phyloP scores from a whole-genome alignment of 2,329 filamentous ascomycete genomes.

The Hymenoscyphus occultus region DNA sequence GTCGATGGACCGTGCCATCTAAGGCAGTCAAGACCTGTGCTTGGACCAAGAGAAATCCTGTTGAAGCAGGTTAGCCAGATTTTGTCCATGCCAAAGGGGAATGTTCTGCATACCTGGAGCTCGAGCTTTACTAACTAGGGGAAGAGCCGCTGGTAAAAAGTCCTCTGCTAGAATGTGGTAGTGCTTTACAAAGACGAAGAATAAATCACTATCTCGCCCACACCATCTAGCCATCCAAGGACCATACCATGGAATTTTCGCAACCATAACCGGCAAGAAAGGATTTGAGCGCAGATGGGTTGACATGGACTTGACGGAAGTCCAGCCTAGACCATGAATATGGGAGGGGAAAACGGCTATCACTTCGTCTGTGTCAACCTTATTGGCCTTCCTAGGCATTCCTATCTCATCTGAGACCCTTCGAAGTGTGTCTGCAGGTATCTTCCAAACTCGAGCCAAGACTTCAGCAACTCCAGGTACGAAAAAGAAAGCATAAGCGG shows the following conservation, averaged over 20 bases:
- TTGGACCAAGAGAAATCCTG: constrained; percentile 62
- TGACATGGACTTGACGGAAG: constrained; percentile 54
- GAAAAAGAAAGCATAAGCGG: constrained; percentile 72
- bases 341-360: constrained; percentile 41
- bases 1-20: constrained; percentile 65
- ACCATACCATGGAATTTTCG: constrained; percentile 64
- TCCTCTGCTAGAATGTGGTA: constrained; percentile 66
- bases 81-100: neutral
- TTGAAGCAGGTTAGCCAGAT: constrained; percentile 19
- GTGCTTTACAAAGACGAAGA: constrained; percentile 71
- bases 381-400: constrained; percentile 52
- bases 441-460: constrained; percentile 63
- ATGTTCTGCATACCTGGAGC: constrained; percentile 44
- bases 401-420: constrained; percentile 60
- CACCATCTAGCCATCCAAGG: constrained; percentile 69
- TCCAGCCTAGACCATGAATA: constrained; percentile 59
- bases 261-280: constrained; percentile 53
- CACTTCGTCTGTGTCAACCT: constrained; percentile 40
- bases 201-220: constrained; percentile 70
- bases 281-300: constrained; percentile 54
- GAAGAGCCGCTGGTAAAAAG: constrained; percentile 49
- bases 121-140: constrained; percentile 54
- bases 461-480: constrained; percentile 69
- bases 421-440: constrained; percentile 55
- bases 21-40: constrained; percentile 65